Base-by-base conservation (phyloP, 495 filamentous ascomycete species). In the Penicillium nucicola region DNA sequence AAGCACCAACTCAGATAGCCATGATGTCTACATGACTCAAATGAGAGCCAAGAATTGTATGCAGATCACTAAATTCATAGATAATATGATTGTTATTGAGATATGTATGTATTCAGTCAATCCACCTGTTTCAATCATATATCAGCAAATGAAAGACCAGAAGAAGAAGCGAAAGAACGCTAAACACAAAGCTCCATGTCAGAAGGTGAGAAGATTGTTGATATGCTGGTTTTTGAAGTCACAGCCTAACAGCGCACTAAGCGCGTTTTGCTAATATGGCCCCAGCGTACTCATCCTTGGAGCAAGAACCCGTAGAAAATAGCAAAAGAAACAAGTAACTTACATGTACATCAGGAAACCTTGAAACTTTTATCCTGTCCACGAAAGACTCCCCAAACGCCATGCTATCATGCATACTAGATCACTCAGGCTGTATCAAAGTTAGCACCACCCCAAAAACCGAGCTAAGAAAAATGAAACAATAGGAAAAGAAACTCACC, bases 251-350 rank as follows among this genome's bases (percentile, higher is more conserved):
- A 69, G 68, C 68, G 52, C 45, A 37, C 52, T 30, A 45, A 53
- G 50, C 45, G 65, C 68, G 63, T 69, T 64, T 68, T 67, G 57
- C 73, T 80, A 76, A 72, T 79, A 69, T 80, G 76, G 77, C 77
- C 77, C 77, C 75, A 79, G 77, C 76, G 66, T 54, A 60, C 60
- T 79, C 77, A 79, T 81, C 77, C 72, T 55, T 61, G 34, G 46
- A 58, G 33, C 42, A 32, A 30, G 31, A 36, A 14, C 30, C 33
- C 19, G n/a, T n/a, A n/a, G n/a, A 43, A 23, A 30, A 28, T 4
- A 9, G 36, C 35, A 31, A 35, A 9, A 42, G 35, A 53, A 13
- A 25, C 32, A 55, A 39, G 7, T 9, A 34, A 58, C 55, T 58
- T 39, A 58, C 58, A 39, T 39, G 42, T 52, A 49, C 51, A 61